Evolutionary conservation across 2,329 filamentous ascomycete genomes (phyloP), one percentile per base, ranked within the genome.

Genomic region (Ceratocystis huliohia): DNA sequence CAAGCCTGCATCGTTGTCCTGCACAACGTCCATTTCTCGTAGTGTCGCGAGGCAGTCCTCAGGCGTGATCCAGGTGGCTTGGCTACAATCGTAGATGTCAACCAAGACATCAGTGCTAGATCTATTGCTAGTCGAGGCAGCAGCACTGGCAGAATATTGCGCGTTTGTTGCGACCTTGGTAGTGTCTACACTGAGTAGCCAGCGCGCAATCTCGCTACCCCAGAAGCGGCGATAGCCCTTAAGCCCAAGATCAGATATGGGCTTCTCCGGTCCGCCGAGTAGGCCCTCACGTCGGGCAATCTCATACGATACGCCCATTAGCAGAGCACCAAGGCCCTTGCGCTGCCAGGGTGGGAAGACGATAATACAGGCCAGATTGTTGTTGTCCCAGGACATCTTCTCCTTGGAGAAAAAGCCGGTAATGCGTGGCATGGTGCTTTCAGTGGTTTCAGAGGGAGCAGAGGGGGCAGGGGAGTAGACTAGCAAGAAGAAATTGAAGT

Each of bases 361-460:
- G 5, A 97, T 81, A 71, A 99, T 99, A 74, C 94, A 99, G 0
- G 94, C 94, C 4, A 99, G 82, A 70, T 97, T 99, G 76, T 99
- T 97, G 72, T 93, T 92, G 73, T 99, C 94, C 93, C 94, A 99
- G 2, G 91, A 96, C 80, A 96, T 88, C 75, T 97, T 97, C 76
- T 99, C 94, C 74, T 99, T 97, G 69, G 89, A 95, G 78, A 97
- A 99, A 81, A 97, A 97, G n/a, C 94, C 94, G 0, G 93, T 84
- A 37, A 96, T 86, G 84, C 22, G 75, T 73, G 50, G 75, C 74
- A 61, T 68, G 30, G 62, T 17, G 10, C 37, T 41, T 41, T 41
- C 37, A 13, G 37, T 41, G 37, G 37, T 10, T 41, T 41, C 13
- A 10, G 67, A 17, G 64, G 33, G 13, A 64, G 7, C 66, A 65